Percentiles rank a stretch among this genome's conserved stretches.
These are phyloP conservation scores for Candida awuae DNA, from an alignment of 805 yeast genomes.

Conservation along the genomic window DNA sequence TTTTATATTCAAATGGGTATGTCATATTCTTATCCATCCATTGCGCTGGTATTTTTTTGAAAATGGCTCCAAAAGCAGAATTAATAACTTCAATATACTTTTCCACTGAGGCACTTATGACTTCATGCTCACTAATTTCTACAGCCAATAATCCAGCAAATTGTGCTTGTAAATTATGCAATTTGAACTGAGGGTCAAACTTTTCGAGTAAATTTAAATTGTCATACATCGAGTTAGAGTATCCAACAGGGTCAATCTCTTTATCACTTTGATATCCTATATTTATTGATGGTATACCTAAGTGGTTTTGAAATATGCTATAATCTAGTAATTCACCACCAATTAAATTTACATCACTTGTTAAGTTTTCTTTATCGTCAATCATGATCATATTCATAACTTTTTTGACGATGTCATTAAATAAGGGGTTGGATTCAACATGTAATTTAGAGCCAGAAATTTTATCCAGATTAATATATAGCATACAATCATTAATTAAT, in stretches of 20 bases:
- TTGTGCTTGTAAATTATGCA: conserved; percentile 51
- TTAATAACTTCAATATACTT: conserved; percentile 41
- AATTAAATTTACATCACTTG: conserved; percentile 41
- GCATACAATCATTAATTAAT: conserved; percentile 37
- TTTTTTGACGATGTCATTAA: conserved; percentile 36
- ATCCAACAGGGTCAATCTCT: conserved; percentile 42
- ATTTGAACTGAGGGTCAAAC: conserved; percentile 38
- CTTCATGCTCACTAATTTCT: conserved; percentile 48
- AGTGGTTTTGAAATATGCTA: conserved; percentile 53
- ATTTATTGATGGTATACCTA: conserved; percentile 59
- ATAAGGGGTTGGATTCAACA: conserved; percentile 49
- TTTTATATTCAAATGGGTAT: conserved; percentile 7
- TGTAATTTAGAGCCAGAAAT: conserved; percentile 43
- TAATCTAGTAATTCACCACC: conserved; percentile 46
- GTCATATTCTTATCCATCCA: conserved; percentile 24
- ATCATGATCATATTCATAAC: conserved; percentile 41
- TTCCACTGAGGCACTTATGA: conserved; percentile 39
- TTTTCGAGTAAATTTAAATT: conserved; percentile 47
- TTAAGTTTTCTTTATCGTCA: conserved; percentile 33
- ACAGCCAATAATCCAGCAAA: conserved; percentile 50
- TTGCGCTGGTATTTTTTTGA: conserved; percentile 20
- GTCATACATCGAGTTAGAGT: conserved; percentile 52
- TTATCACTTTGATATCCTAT: conserved; percentile 35
- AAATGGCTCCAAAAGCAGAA: conserved; percentile 27
- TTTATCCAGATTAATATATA: conserved; percentile 47